These are phyloP conservation scores for Wickerhamomyces tratensis DNA, from an alignment of 805 yeast genomes.

Conservation along the genomic window DNA sequence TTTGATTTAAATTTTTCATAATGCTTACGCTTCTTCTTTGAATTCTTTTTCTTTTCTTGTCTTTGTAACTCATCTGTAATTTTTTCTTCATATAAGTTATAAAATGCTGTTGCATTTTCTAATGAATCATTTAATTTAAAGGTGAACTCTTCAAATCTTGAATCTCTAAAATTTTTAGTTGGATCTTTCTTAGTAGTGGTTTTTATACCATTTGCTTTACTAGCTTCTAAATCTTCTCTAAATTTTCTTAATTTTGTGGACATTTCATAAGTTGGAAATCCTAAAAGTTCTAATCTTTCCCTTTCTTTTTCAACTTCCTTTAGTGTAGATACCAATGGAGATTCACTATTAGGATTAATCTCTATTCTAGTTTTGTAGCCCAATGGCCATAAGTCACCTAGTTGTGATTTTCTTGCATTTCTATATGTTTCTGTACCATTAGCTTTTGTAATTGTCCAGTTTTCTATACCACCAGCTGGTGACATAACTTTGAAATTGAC, in stretches of 20 bases:
- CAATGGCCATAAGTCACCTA: slow-evolving; percentile 84
- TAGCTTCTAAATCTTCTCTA: not conserved
- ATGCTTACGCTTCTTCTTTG: not conserved
- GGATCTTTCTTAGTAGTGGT: no score
- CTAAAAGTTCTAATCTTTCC: no score
- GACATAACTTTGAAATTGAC: slow-evolving; percentile 74
- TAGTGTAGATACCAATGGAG: not conserved
- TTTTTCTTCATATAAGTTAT: not conserved
- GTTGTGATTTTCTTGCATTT: slow-evolving; percentile 80
- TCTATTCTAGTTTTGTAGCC: slow-evolving; percentile 45
- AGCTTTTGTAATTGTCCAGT: slow-evolving; percentile 81
- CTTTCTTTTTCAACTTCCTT: not conserved
- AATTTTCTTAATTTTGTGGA: no score
- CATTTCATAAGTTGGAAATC: no score
- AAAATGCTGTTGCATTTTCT: not conserved
- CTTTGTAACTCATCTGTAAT: not conserved
- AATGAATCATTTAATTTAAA: no score
- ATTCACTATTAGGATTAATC: slow-evolving; percentile 11
- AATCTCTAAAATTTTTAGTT: no score
- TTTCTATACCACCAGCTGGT: slow-evolving; percentile 70
- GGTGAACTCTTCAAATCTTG: no score
- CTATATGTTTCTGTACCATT: slow-evolving; percentile 67
- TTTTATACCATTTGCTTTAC: not conserved
- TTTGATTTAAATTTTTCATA: no score
- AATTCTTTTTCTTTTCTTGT: not conserved